Evolutionary conservation across 768 basidiomycete genomes (phyloP).

Genomic region (Myochromella boudieri): DNA sequence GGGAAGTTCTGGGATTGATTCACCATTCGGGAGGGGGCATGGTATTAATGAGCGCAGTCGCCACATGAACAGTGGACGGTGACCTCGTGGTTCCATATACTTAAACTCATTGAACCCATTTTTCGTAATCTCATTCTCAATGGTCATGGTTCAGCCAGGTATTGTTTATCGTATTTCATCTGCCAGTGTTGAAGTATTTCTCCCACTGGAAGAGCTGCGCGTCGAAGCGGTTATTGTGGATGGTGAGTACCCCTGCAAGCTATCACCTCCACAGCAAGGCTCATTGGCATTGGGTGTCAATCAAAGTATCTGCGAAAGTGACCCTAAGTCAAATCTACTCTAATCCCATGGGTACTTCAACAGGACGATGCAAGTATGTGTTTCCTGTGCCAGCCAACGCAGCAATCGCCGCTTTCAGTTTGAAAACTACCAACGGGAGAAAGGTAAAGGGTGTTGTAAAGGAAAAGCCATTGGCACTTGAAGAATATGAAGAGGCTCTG

Average conservation of each 20-base stretch:
- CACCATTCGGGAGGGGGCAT: too few relatives aligned
- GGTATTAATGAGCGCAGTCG: too few relatives aligned
- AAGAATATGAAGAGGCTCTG: conserved; percentile 40
- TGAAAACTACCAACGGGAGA: conserved; percentile 43
- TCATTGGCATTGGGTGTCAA: conserved; percentile 1
- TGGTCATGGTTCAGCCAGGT: conserved; percentile 21
- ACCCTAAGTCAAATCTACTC: conserved; percentile 39
- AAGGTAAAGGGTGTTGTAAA: conserved; percentile 45
- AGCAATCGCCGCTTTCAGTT: conserved; percentile 54
- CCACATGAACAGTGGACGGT: too few relatives aligned
- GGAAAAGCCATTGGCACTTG: conserved; percentile 43
- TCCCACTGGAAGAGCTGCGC: conserved; percentile 41
- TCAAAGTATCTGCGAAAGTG: conserved; percentile 47
- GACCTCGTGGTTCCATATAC: too few relatives aligned
- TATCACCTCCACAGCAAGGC: not conserved
- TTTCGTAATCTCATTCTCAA: too few relatives aligned
- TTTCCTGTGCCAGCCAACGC: conserved; percentile 60
- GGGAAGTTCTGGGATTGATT: too few relatives aligned
- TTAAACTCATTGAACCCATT: too few relatives aligned
- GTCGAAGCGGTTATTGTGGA: conserved; percentile 44
- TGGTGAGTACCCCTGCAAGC: conserved; percentile 26
- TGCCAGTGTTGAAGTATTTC: too few relatives aligned
- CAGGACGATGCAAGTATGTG: conserved; percentile 48
- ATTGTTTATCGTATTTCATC: conserved; percentile 16
- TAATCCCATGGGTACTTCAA: conserved; percentile 36